A percentile compares a stretch with the other conserved stretches of the same genome.
Conservation (phyloP, 208 protist genomes). For the Crithidia thermophila region DNA sequence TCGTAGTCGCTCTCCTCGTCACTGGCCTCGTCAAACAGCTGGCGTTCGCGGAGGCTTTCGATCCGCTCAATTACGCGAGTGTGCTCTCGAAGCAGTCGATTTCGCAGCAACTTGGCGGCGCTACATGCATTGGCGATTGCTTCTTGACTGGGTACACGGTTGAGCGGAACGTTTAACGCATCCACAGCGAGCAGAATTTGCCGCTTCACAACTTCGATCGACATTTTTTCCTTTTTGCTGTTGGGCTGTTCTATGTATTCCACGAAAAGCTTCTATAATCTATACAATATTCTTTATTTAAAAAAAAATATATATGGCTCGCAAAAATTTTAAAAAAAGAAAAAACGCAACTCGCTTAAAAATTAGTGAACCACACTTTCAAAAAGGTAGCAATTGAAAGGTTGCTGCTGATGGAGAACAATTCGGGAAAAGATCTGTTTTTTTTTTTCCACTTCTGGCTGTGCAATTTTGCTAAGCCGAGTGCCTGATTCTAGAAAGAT, state of each 20-base stretch:
- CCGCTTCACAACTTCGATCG: slow-evolving; percentile 63
- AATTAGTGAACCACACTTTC: no score
- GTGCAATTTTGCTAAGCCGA: no score
- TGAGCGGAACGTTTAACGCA: slow-evolving; percentile 59
- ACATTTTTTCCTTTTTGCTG: slow-evolving; percentile 42
- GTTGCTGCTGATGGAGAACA: no score
- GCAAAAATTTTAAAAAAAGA: no score
- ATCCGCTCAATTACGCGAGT: slow-evolving; percentile 63
- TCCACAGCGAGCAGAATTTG: slow-evolving; percentile 72
- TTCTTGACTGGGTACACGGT: slow-evolving; percentile 32
- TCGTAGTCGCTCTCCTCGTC: slow-evolving; percentile 45
- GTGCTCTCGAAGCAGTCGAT: slow-evolving; percentile 77
- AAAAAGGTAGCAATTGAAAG: no score
- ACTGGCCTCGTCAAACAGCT: slow-evolving; percentile 58
- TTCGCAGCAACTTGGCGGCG: slow-evolving; percentile 77
- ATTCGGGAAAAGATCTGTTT: no score
- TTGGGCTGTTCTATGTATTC: no score
- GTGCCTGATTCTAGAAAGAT: no score
- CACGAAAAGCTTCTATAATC: no score
- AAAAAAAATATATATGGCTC: slow-evolving; percentile 27
- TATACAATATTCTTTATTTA: no score
- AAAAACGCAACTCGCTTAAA: slow-evolving; percentile 22
- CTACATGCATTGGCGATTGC: slow-evolving; percentile 57
- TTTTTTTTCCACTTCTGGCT: no score
- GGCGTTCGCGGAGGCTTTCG: slow-evolving; percentile 54